These are phyloP conservation scores for Solanum medicagineum DNA, from an alignment of 257 asterid species.

Conservation along the genomic window DNA sequence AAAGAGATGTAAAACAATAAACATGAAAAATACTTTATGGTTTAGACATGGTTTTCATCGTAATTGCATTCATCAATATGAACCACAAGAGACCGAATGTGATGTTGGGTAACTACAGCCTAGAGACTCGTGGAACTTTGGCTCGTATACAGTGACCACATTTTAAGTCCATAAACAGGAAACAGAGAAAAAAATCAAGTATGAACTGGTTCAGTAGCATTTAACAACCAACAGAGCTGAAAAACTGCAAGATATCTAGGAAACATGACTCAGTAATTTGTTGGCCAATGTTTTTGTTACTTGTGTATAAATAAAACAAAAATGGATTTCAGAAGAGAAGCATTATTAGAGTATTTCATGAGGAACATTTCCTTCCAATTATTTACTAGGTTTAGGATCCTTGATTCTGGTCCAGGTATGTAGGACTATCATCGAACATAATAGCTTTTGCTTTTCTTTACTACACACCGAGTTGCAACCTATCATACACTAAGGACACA, in stretches of 20 bases:
- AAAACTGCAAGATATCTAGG: neutral
- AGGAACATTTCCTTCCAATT: neutral
- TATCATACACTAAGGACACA: neutral
- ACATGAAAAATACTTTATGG: neutral
- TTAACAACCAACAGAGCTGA: neutral
- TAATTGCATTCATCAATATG: neutral
- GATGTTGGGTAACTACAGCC: neutral
- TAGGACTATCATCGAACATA: neutral
- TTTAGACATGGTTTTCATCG: neutral
- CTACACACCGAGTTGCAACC: neutral
- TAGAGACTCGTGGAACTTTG: neutral
- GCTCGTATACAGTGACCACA: neutral
- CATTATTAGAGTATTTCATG: neutral
- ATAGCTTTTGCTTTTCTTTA: neutral
- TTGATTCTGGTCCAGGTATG: neutral
- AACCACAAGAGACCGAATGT: neutral
- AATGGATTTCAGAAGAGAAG: neutral
- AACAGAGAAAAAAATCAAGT: neutral
- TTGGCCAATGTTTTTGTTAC: neutral
- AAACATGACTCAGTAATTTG: neutral
- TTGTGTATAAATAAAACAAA: neutral
- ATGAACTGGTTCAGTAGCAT: neutral
- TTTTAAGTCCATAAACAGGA: neutral
- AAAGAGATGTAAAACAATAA: neutral
- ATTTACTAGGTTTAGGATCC: neutral